Evolutionary conservation across 208 protist species (phyloP), one percentile per base, ranked within the genome.

Genomic region (Crithidia fasciculata): DNA sequence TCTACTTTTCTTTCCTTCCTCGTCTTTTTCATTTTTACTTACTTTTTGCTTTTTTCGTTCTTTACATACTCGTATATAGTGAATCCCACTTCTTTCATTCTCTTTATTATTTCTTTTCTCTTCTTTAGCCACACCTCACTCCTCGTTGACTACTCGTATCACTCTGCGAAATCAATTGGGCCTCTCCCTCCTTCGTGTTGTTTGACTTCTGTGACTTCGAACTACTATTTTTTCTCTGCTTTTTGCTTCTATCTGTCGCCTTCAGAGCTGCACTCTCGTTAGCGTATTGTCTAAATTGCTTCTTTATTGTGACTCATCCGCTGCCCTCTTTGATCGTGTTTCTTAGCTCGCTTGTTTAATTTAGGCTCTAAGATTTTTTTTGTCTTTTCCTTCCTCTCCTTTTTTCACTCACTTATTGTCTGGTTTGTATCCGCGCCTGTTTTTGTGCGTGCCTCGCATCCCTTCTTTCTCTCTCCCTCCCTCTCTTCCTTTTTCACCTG

Each of bases 21-120:
- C 50, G 4, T 75, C 53, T 69, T 54, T 52, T 54, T 62, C 19
- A 16, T 69, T 72, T 50, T 64, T 72, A 12, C 2, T 28, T n/a
- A 59, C 56, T 28, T 64, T 72, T 57, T 13, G 9, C 45, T 49
- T 13, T 49, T 8, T 13, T 49, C 12, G 45, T 49, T 28, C 28
- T 28, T 28, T 28, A 28, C 28, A 28, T 28, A 28, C 28, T 28
- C 28, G 28, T 28, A 49, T 49, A 15, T 8, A 49, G 9, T 49
- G 7, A 13, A 49, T 49, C 45, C 12, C 45, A 49, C 9, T 49
- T 49, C 45, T 49, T 49, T 49, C 53, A 19, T 36, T 57, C n/a
- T 19, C 28, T 1, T 28, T 57, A 10, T 57, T 57, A 28, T 49
- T 13, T 49, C 45, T 49, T 49, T 49, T 49, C 45, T 49, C 45